Conservation (phyloP, 805 yeast species). For the Candida chauliodis region DNA sequence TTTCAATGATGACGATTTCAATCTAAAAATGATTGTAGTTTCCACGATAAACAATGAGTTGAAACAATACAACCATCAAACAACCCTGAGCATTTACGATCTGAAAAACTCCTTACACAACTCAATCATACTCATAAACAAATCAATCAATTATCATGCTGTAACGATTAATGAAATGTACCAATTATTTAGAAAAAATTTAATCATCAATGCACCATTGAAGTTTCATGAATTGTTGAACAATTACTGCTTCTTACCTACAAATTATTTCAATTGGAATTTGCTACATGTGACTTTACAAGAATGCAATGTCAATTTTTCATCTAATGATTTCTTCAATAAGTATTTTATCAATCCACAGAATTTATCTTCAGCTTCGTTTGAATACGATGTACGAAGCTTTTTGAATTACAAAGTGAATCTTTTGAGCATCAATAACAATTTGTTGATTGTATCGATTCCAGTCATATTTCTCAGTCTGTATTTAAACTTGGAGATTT, state of each 20-base stretch:
- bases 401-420: constrained; percentile 10
- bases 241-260: constrained; percentile 44
- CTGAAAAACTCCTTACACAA: constrained; percentile 47
- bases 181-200: constrained; percentile 44
- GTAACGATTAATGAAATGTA: constrained; percentile 21
- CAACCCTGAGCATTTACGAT: constrained; percentile 24
- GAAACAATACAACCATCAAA: constrained; percentile 15
- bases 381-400: constrained; percentile 16
- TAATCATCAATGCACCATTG: constrained; percentile 49
- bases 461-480: constrained; percentile 43
- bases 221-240: constrained; percentile 49
- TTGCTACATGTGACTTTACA: constrained; percentile 43
- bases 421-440: constrained; percentile 38
- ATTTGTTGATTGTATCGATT: constrained; percentile 48
- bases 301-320: constrained; percentile 35
- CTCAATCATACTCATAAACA: constrained; percentile 50
- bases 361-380: constrained; percentile 6
- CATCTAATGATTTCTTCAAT: constrained; percentile 5
- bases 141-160: constrained; percentile 22
- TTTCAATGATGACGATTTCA: constrained; percentile 15
- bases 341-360: constrained; percentile 6
- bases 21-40: constrained; percentile 24
- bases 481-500: constrained; percentile 14
- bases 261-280: constrained; percentile 40
- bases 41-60: constrained; percentile 35